Conservation (phyloP, 1,284 basidiomycete species). For the Pyrrhoderma noxium region DNA sequence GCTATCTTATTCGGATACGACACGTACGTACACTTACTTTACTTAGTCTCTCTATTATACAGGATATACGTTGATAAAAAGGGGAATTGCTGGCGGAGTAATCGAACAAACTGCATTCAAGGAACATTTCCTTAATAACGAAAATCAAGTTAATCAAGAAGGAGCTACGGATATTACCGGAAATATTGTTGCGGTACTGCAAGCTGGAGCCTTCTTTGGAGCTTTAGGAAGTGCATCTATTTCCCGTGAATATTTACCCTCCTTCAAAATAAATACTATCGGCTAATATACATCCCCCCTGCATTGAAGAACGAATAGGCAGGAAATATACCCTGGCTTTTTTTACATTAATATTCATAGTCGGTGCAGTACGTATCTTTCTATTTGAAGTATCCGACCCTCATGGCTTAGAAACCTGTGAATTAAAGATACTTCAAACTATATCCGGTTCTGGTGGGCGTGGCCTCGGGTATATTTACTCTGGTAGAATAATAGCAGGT, state of each 20-base stretch:
- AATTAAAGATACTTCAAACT: slow-evolving; percentile 42
- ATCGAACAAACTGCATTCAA: slow-evolving; percentile 58
- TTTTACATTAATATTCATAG: slow-evolving; percentile 53
- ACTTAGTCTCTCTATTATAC: slow-evolving; percentile 17
- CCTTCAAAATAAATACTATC: no score
- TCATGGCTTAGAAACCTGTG: background rate
- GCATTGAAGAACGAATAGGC: slow-evolving; percentile 41
- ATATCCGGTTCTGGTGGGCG: slow-evolving; percentile 42
- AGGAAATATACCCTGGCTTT: slow-evolving; percentile 48
- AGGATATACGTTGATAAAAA: slow-evolving; percentile 18
- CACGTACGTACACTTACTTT: slow-evolving; percentile 34
- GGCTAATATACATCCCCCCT: background rate
- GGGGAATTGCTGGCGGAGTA: slow-evolving; percentile 57
- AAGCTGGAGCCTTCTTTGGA: slow-evolving; percentile 78
- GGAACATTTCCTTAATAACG: slow-evolving; percentile 46
- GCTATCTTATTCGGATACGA: slow-evolving; percentile 77
- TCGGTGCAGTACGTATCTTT: slow-evolving; percentile 52
- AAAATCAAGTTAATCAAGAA: slow-evolving; percentile 31
- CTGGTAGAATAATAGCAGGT: slow-evolving; percentile 64
- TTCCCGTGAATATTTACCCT: slow-evolving; percentile 41
- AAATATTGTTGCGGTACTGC: slow-evolving; percentile 70
- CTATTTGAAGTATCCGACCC: slow-evolving; percentile 17
- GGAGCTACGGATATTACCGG: slow-evolving; percentile 44
- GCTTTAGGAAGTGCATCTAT: slow-evolving; percentile 58
- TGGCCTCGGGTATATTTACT: slow-evolving; percentile 61